Conservation (phyloP, 2,329 filamentous ascomycete genomes). For the Raffaelea ambrosiae region DNA sequence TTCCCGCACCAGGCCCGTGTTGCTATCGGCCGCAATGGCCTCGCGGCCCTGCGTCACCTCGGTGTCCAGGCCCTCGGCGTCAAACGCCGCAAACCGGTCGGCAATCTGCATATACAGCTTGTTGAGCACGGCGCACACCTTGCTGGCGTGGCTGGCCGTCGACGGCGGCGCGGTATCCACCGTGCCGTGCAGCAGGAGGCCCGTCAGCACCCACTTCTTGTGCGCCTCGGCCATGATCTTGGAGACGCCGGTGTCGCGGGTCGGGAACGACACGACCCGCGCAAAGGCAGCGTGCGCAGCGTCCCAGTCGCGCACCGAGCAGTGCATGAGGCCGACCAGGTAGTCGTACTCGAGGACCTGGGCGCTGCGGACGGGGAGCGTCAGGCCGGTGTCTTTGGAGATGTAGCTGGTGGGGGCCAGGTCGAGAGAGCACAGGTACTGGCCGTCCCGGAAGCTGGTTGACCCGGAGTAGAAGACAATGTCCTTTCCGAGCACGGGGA, state of each 20-base stretch:
- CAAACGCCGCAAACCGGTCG: conserved; percentile 52
- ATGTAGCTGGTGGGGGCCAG: conserved; percentile 49
- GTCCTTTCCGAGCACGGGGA: conserved; percentile 54
- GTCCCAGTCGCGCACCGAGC: conserved; percentile 51
- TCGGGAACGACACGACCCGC: conserved; percentile 59
- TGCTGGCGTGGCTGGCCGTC: conserved; percentile 42
- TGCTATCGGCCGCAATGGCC: conserved; percentile 62
- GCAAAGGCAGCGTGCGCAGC: conserved; percentile 55
- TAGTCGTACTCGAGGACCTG: conserved; percentile 61
- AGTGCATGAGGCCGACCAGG: conserved; percentile 59
- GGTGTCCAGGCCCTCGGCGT: conserved; percentile 49
- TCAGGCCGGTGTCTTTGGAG: conserved; percentile 48
- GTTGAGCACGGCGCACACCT: conserved; percentile 47
- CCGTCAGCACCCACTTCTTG: conserved; percentile 81
- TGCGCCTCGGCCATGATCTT: conserved; percentile 82
- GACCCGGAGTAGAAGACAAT: conserved; percentile 57
- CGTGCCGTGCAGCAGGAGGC: conserved; percentile 61
- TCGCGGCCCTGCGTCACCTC: conserved; percentile 49
- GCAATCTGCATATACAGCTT: conserved; percentile 66
- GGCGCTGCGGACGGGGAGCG: conserved; percentile 38
- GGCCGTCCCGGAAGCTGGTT: conserved; percentile 16
- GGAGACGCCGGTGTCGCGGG: conserved; percentile 53
- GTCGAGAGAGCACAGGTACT: conserved; percentile 32
- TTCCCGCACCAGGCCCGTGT: conserved; percentile 60
- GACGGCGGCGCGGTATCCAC: conserved; percentile 42